Evolutionary conservation across 2,329 filamentous ascomycete genomes (phyloP), one percentile per base, ranked within the genome.

Genomic region (Trichocomaceae sp.): DNA sequence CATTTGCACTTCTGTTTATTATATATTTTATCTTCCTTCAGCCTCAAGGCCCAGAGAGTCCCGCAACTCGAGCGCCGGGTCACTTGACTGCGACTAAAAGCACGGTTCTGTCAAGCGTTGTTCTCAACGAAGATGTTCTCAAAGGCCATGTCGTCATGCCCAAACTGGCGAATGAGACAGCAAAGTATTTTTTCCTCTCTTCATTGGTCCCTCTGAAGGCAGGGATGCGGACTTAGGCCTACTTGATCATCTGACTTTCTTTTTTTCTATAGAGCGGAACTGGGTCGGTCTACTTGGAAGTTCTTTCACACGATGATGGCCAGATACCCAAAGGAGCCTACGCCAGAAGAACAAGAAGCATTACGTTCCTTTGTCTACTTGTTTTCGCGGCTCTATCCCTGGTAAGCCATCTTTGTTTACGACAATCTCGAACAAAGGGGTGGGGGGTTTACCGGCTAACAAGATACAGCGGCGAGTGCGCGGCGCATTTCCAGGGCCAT

Each of bases 301-400:
- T 76, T 84, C 59, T 77, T 86, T 60, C 83, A 86, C 66, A 86
- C 83, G 17, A 83, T 83, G 57, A 83, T 86, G 74, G 82, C 81
- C 52, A 77, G 82, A 60, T 86, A 84, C 64, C 83, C 83, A 12
- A 82, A 85, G 62, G 77, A 79, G 57, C 83, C 83, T 2, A 81
- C 79, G 0, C 68, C 73, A 20, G 83, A 85, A 54, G 82, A 86
- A 65, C 79, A 79, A 61, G 74, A 79, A 50, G 80, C 83, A 4
- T 65, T 86, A 58, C 75, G 79, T 55, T 79, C 77, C 52, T 86
- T 81, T 63, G 79, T 86, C 54, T 79, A 83, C 64, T 73, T 86
- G 6, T 86, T 85, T 65, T 80, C 83, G 61, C 74, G 83, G 59
- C 69, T 86, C 39, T 86, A 86, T 64, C 83, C 83, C 54, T 85